Conservation (phyloP, 352 stramenopile genomes). For the Pythium chondricola region DNA sequence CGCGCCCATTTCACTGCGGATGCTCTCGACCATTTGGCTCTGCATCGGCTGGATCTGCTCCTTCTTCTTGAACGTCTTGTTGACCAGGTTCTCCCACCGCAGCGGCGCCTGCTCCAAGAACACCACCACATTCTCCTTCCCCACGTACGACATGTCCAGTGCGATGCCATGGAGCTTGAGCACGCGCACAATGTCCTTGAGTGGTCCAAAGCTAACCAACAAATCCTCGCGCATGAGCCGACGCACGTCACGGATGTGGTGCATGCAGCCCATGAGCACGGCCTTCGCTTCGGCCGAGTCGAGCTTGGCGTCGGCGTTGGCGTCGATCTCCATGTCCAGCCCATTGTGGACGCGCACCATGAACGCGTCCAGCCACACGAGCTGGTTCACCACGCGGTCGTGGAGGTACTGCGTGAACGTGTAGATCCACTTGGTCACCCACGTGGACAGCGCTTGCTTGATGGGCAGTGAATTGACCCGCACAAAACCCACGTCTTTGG, state of each 20-base stretch:
- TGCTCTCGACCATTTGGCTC: conserved; percentile 82
- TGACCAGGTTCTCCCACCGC: conserved; percentile 90
- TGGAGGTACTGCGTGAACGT: conserved; percentile 92
- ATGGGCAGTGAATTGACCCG: conserved; percentile 92
- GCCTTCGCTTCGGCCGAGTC: conserved; percentile 35
- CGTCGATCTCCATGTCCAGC: conserved; percentile 47
- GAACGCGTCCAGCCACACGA: conserved; percentile 85
- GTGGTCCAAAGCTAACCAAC: conserved; percentile 59
- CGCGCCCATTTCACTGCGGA: conserved; percentile 62
- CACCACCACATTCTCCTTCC: conserved; percentile 71
- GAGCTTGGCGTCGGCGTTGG: conserved; percentile 33
- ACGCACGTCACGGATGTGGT: conserved; percentile 85
- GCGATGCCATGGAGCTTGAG: conserved; percentile 86
- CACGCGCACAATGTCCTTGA: conserved; percentile 76
- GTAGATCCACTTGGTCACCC: conserved; percentile 95
- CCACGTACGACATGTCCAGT: conserved; percentile 84
- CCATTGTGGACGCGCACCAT: conserved; percentile 69
- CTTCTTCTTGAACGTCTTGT: conserved; percentile 92
- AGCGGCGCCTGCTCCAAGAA: conserved; percentile 87
- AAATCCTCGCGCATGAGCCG: conserved; percentile 79
- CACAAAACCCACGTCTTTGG: conserved; percentile 88
- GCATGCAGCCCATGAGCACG: conserved; percentile 84
- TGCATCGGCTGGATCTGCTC: conserved; percentile 88
- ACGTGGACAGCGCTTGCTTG: conserved; percentile 91
- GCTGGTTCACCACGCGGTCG: conserved; percentile 77